phyloP scores from a whole-genome alignment of 345 rosid species.

The Lenwebbia sp. region DNA sequence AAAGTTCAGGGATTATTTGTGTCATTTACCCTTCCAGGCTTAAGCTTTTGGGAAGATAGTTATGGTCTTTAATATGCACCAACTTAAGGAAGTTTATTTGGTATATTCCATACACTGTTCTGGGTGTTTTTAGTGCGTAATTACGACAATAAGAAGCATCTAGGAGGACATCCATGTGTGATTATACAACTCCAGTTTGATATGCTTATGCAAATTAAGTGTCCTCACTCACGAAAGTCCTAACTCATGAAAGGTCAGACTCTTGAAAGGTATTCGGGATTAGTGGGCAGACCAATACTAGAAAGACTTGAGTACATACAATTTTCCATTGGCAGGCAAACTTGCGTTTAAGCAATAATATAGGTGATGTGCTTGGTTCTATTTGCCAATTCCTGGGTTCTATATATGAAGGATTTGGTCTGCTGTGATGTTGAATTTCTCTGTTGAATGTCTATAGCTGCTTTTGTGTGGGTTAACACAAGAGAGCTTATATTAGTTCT shows the following conservation, averaged over 20 bases:
- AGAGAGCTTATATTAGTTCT: neutral
- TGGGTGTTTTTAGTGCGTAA: neutral
- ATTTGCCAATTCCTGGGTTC: neutral
- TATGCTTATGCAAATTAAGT: neutral
- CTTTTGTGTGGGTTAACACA: neutral
- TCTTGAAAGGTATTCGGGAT: neutral
- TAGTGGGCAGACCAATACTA: neutral
- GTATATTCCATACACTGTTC: neutral
- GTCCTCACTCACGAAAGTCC: neutral
- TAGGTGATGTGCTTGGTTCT: neutral
- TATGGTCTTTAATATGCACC: neutral
- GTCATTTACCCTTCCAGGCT: neutral
- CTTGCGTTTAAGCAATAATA: neutral
- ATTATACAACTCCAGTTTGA: neutral
- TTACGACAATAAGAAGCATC: neutral
- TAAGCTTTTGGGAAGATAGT: neutral
- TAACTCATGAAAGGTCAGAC: neutral
- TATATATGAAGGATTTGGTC: neutral
- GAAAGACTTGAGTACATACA: neutral
- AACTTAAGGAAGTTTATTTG: neutral
- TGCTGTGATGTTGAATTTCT: neutral
- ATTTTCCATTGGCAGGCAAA: neutral
- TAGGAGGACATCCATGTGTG: neutral
- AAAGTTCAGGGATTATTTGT: no score
- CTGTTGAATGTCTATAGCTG: neutral